phyloP scores from a whole-genome alignment of 1,284 basidiomycete species.

The Puccinia coronata region DNA sequence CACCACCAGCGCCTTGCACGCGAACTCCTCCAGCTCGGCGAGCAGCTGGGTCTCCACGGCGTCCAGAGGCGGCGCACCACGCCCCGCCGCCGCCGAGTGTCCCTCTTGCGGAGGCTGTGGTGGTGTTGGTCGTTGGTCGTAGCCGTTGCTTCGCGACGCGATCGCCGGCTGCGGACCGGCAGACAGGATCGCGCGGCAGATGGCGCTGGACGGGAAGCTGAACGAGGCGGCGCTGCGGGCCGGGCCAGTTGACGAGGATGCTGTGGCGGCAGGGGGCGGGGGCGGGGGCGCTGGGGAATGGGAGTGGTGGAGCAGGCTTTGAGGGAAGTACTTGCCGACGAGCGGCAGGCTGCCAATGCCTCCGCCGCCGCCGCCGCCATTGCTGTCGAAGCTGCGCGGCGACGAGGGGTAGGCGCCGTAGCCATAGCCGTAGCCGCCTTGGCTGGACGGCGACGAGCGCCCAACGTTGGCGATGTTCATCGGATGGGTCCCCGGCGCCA shows the following conservation, averaged over 20 bases:
- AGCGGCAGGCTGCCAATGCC: conserved; percentile 34
- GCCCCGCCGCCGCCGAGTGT: too few species aligned
- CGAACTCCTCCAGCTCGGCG: conserved; percentile 38
- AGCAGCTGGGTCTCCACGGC: conserved; percentile 20
- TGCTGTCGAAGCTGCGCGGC: conserved; percentile 44
- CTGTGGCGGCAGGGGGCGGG: background rate
- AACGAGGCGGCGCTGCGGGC: background rate
- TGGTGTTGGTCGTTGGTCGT: background rate
- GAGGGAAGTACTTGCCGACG: conserved; percentile 42
- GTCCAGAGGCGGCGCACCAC: conserved; percentile 12
- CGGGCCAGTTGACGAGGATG: background rate
- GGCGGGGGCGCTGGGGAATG: background rate
- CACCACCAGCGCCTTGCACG: conserved; percentile 37
- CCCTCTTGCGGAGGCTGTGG: background rate
- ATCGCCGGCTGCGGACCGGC: background rate
- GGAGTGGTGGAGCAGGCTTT: background rate
- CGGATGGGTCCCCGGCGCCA: conserved; percentile 16
- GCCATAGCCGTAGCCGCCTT: background rate
- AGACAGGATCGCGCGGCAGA: conserved; percentile 25
- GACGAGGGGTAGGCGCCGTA: conserved; percentile 34
- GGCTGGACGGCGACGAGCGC: conserved; percentile 29
- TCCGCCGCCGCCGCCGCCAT: conserved; percentile 31
- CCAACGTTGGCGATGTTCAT: conserved; percentile 43
- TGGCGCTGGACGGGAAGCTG: conserved; percentile 27
- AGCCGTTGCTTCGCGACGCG: background rate